Evolutionary conservation across 192 early-diverging fungal species (phyloP).

Genomic region (Backusella westeae): DNA sequence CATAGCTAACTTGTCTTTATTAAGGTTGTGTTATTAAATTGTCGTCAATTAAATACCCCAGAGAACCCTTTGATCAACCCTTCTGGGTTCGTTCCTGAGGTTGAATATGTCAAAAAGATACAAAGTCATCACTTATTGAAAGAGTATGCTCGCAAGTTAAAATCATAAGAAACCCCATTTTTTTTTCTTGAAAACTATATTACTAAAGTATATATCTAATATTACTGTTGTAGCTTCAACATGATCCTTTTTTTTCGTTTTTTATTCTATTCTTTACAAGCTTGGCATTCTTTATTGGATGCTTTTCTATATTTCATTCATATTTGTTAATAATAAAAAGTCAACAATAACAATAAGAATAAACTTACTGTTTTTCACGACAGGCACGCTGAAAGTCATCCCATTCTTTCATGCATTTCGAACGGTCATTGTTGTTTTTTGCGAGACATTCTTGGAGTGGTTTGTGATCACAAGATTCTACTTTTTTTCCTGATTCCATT

Average conservation of each 20-base stretch:
- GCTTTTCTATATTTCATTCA: neutral
- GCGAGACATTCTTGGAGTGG: constrained; percentile 58
- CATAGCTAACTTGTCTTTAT: no score
- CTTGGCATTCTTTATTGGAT: neutral
- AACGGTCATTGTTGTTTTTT: constrained; percentile 53
- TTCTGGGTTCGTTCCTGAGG: constrained; percentile 19
- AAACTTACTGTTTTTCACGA: constrained; percentile 42
- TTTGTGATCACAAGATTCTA: constrained; percentile 48
- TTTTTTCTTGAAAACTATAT: no score
- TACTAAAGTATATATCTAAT: no score
- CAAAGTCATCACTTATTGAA: constrained; percentile 16
- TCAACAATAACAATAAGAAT: neutral
- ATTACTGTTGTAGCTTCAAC: neutral
- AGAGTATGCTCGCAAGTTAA: constrained; percentile 18
- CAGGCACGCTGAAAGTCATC: constrained; percentile 59
- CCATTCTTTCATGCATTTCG: constrained; percentile 63
- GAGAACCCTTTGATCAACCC: constrained; percentile 21
- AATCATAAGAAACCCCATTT: neutral
- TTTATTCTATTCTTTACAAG: neutral
- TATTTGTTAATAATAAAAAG: neutral
- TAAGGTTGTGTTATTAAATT: constrained; percentile 20
- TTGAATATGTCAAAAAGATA: constrained; percentile 13
- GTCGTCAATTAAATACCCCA: constrained; percentile 11
- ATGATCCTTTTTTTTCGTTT: neutral
- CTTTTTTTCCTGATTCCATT: constrained; percentile 15